These are phyloP conservation scores for Staphylotrichum longicolle DNA, from an alignment of 495 filamentous ascomycete species.

Conservation along the genomic window DNA sequence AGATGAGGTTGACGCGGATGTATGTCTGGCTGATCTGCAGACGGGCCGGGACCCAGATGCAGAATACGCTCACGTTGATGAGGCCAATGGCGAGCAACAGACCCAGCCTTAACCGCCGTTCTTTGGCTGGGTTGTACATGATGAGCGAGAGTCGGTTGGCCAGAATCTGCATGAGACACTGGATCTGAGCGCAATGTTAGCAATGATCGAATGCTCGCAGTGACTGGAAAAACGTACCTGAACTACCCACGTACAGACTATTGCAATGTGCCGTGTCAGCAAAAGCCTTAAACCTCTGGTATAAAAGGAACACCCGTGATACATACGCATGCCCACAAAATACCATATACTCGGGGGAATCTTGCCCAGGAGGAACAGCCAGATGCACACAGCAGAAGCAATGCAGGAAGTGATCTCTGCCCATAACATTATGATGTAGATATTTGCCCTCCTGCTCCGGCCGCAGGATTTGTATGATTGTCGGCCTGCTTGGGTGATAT, in stretches of 20 bases:
- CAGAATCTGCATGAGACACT: slow-evolving; percentile 50
- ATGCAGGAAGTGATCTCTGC: slow-evolving; percentile 23
- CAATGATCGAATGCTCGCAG: background rate
- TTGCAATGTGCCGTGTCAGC: background rate
- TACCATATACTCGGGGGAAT: slow-evolving; percentile 30
- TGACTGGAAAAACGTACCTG: slow-evolving; percentile 16
- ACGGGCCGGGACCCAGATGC: slow-evolving; percentile 52
- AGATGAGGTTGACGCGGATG: slow-evolving; percentile 43
- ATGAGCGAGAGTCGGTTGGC: slow-evolving; percentile 49
- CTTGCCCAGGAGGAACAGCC: slow-evolving; percentile 27
- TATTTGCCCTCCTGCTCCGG: slow-evolving; percentile 15
- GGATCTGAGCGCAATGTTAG: slow-evolving; percentile 30
- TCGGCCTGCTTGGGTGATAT: slow-evolving; percentile 24
- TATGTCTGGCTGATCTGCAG: slow-evolving; percentile 35
- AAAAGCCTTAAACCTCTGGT: background rate
- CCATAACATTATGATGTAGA: slow-evolving; percentile 39
- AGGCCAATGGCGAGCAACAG: slow-evolving; percentile 40
- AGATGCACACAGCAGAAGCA: slow-evolving; percentile 24
- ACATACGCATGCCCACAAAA: slow-evolving; percentile 28
- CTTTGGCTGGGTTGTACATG: slow-evolving; percentile 34
- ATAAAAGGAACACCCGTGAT: background rate
- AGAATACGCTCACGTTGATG: slow-evolving; percentile 51
- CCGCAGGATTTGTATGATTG: slow-evolving; percentile 29
- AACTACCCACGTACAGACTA: slow-evolving; percentile 35
- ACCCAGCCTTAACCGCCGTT: slow-evolving; percentile 34